These are phyloP conservation scores for Aquilaria malaccensis DNA, from an alignment of 345 rosid genomes.

Conservation along the genomic window DNA sequence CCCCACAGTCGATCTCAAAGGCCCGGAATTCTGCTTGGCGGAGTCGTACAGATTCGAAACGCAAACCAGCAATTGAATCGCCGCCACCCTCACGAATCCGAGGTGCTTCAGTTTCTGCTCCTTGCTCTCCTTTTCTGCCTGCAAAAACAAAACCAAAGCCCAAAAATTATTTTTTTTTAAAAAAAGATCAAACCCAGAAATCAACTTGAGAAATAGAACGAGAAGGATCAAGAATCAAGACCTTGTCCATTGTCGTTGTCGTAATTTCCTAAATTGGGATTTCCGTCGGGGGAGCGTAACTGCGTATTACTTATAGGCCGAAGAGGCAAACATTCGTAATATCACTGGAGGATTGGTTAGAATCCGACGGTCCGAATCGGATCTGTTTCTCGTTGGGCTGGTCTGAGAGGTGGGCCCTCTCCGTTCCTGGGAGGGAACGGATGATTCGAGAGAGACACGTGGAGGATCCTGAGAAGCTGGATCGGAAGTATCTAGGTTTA, in stretches of 20 bases:
- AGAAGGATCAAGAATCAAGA: background rate
- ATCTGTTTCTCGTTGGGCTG: background rate
- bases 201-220: background rate
- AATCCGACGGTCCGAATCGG: slow-evolving; percentile 32
- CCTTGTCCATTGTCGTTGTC: background rate
- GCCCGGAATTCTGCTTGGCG: slow-evolving; percentile 79
- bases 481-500: background rate
- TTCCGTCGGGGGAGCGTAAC: background rate
- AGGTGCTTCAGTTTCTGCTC: slow-evolving; percentile 53
- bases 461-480: slow-evolving; percentile 15
- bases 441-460: slow-evolving; percentile 40
- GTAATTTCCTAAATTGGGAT: background rate
- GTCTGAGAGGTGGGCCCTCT: slow-evolving; percentile 10
- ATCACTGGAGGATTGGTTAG: slow-evolving; percentile 12
- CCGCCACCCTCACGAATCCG: slow-evolving; percentile 53
- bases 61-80: slow-evolving; percentile 42
- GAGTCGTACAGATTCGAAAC: slow-evolving; percentile 53
- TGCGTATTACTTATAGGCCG: background rate
- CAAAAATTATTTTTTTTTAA: background rate
- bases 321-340: background rate
- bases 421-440: slow-evolving; percentile 19
- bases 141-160: background rate
- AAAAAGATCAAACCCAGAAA: background rate
- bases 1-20: slow-evolving; percentile 56
- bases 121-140: slow-evolving; percentile 40